Evolutionary conservation across 176 grass and related monocot genomes (phyloP).

Genomic region (Zoysia japonica): DNA sequence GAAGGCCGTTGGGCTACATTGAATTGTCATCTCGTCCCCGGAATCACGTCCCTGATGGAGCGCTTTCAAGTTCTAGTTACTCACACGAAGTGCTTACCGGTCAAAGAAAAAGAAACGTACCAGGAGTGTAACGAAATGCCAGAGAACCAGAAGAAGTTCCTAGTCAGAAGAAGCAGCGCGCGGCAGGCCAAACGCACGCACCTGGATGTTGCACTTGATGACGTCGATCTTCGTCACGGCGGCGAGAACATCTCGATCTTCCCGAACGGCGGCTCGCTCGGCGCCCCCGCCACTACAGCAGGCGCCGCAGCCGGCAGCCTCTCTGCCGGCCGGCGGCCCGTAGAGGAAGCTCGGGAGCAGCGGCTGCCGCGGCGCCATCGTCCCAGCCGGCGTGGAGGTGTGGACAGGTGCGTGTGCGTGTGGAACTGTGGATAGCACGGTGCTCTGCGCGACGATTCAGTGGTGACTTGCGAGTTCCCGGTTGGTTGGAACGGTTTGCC

Average conservation of each 20-base stretch:
- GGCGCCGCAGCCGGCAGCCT: background rate
- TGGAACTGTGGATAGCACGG: background rate
- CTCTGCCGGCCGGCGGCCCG: slow-evolving; percentile 10
- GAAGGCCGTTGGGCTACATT: too few relatives aligned
- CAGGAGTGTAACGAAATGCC: too few relatives aligned
- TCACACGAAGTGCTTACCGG: too few relatives aligned
- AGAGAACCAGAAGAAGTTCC: background rate
- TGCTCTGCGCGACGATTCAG: background rate
- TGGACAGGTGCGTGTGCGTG: background rate
- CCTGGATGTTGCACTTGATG: slow-evolving; percentile 97
- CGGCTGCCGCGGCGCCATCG: slow-evolving; percentile 54
- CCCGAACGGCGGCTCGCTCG: slow-evolving; percentile 68
- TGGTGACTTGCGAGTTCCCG: background rate
- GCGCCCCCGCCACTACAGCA: slow-evolving; percentile 41
- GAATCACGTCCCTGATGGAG: too few relatives aligned
- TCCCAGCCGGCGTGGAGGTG: background rate
- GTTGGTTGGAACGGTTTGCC: slow-evolving; percentile 21
- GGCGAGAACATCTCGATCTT: slow-evolving; percentile 92
- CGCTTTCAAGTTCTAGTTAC: too few relatives aligned
- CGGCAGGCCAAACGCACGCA: background rate
- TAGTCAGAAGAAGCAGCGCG: background rate
- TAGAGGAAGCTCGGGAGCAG: slow-evolving; percentile 78
- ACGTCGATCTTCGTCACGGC: slow-evolving; percentile 86
- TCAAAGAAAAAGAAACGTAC: too few relatives aligned
- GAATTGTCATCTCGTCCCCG: too few relatives aligned